These are phyloP conservation scores for Aspergillus ellipticus DNA, from an alignment of 495 filamentous ascomycete genomes.

Conservation along the genomic window DNA sequence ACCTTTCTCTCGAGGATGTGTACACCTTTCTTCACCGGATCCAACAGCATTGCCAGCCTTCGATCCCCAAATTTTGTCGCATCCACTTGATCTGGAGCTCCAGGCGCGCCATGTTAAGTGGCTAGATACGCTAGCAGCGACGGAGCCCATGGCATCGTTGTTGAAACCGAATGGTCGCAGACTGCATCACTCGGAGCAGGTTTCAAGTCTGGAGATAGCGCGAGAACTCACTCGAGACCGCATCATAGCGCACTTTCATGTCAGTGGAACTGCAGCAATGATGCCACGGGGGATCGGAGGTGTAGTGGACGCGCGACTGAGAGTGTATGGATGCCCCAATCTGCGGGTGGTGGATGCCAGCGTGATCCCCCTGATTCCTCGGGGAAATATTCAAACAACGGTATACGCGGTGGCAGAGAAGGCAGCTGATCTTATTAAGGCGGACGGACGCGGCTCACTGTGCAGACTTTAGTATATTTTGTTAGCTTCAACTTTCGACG, in stretches of 20 bases:
- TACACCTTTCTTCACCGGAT: slow-evolving; percentile 34
- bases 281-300: slow-evolving; percentile 23
- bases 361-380: slow-evolving; percentile 44
- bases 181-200: background rate
- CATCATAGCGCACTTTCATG: background rate
- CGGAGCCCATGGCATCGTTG: background rate
- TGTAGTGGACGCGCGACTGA: slow-evolving; percentile 25
- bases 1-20: slow-evolving; percentile 46
- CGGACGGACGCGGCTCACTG: too few species aligned
- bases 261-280: background rate
- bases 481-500: too few species aligned
- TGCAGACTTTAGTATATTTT: too few species aligned
- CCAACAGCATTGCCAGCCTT: background rate
- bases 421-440: slow-evolving; percentile 48
- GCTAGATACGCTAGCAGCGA: slow-evolving; percentile 1
- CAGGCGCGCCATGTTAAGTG: slow-evolving; percentile 12
- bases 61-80: background rate
- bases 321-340: slow-evolving; percentile 42
- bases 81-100: slow-evolving; percentile 16
- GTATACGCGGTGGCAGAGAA: slow-evolving; percentile 52
- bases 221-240: background rate
- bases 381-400: slow-evolving; percentile 41
- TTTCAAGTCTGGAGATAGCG: background rate
- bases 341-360: slow-evolving; percentile 51
- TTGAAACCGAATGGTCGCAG: background rate